Base-by-base conservation (phyloP, 1,284 basidiomycete species). In the Microbotryum silenes-acaulis region DNA sequence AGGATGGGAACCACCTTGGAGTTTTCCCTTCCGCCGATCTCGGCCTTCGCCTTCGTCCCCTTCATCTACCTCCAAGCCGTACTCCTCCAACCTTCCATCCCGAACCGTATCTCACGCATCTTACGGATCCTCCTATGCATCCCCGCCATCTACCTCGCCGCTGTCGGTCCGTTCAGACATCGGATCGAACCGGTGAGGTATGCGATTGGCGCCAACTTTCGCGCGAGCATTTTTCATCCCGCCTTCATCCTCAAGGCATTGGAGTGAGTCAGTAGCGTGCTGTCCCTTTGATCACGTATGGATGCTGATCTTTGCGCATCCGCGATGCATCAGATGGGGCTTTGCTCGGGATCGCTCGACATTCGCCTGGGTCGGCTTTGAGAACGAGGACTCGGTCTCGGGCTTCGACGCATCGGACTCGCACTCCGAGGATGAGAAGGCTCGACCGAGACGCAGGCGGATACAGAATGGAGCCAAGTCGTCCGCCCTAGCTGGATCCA, bases 81-180 rank as follows among this genome's bases (percentile, higher is more conserved):
- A 29, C 59, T 66, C 49, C 61, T 66, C 5, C 64, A 66, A 45
- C 64, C 64, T 23, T 46, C 59, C 18, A 52, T 66, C 14, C 57
- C 61, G 1, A 25, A 59, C 4, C 23, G 25, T 9, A 4, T 54
- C 45, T 61, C 61, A 21, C 55, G 61, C 1, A n/a, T 12, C 4
- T 33, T 57, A 9, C 55, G 61, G 2, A 37, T 57, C 14, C 37
- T 37, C 33, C 50, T 61, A 8, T 50, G 56, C n/a, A 46, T 54
- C 46, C 51, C 56, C 18, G 54, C 63, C 8, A 45, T 60, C 25
- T 27, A 54, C 45, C 54, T 60, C 20, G 51, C 53, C 31, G 21
- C 47, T 5, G 42, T 60, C 45, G 29, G 51, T 20, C 51, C 62
- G 20, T 57, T 57, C 48, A 29, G 54, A 2, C 60, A 51, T 47